Conservation (phyloP, 2,329 filamentous ascomycete species). For the Ceratocystis albifundus region DNA sequence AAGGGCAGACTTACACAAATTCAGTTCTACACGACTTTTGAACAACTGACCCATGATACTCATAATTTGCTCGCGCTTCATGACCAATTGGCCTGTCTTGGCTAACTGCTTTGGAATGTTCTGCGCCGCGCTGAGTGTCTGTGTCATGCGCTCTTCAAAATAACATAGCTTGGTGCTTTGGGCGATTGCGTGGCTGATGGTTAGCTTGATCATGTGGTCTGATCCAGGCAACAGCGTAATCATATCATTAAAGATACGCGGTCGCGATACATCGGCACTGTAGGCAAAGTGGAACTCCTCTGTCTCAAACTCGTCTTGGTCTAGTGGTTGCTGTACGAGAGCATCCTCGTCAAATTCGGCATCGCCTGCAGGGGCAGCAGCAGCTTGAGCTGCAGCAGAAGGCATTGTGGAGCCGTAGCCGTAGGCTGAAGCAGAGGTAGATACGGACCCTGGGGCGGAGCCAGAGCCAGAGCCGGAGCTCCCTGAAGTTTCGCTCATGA, state of each 20-base stretch:
- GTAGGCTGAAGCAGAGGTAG: neutral
- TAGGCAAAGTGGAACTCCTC: slow-evolving; percentile 99
- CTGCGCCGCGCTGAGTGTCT: slow-evolving; percentile 87
- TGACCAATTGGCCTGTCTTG: slow-evolving; percentile 77
- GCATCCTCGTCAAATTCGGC: slow-evolving; percentile 20
- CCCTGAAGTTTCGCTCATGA: slow-evolving; percentile 32
- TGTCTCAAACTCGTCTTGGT: slow-evolving; percentile 87
- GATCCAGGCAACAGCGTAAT: slow-evolving; percentile 81
- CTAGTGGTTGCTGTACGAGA: slow-evolving; percentile 65
- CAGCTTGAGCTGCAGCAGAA: neutral
- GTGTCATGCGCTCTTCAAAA: slow-evolving; percentile 91
- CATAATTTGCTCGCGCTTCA: slow-evolving; percentile 85
- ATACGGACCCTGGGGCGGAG: neutral
- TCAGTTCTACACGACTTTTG: slow-evolving; percentile 90
- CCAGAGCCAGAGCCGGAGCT: neutral
- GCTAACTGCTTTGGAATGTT: slow-evolving; percentile 83
- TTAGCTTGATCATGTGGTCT: slow-evolving; percentile 98
- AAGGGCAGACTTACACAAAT: slow-evolving; percentile 61
- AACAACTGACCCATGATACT: slow-evolving; percentile 84
- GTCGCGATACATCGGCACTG: slow-evolving; percentile 70
- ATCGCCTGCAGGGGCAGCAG: slow-evolving; percentile 1
- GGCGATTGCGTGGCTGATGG: slow-evolving; percentile 92
- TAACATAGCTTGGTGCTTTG: slow-evolving; percentile 94
- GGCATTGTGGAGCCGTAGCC: slow-evolving; percentile 1
- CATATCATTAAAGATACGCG: slow-evolving; percentile 97